Evolutionary conservation across 2,329 filamentous ascomycete species (phyloP).

Genomic region (Aspergillus thermomutatus): DNA sequence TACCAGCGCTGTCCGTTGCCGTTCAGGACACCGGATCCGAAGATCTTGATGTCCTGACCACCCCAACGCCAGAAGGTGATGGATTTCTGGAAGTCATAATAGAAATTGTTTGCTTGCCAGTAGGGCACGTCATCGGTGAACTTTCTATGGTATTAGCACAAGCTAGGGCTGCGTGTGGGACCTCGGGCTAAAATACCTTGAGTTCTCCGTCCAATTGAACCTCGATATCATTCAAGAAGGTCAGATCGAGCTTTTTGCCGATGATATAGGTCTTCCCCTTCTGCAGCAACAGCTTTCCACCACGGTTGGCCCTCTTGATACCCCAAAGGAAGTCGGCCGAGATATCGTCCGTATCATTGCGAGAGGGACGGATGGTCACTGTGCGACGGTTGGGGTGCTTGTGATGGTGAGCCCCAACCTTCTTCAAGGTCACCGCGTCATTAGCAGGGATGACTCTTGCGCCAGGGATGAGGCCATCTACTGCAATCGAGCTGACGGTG

Average conservation of each 20-base stretch:
- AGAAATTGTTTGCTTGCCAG: conserved; percentile 51
- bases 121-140: conserved; percentile 48
- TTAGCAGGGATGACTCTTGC: conserved; percentile 22
- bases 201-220: conserved; percentile 58
- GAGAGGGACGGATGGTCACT: conserved; percentile 53
- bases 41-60: conserved; percentile 59
- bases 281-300: conserved; percentile 54
- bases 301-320: conserved; percentile 54
- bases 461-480: conserved; percentile 19
- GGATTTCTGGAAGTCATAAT: conserved; percentile 51
- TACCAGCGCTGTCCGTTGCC: conserved; percentile 55
- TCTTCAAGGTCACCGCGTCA: conserved; percentile 16
- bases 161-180: not conserved
- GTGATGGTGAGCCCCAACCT: conserved; percentile 21
- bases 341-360: conserved; percentile 55
- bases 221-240: conserved; percentile 55
- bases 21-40: conserved; percentile 55
- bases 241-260: conserved; percentile 56
- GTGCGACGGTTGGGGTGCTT: conserved; percentile 39
- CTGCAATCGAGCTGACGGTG: conserved; percentile 7
- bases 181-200: conserved; percentile 27
- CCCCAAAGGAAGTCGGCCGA: conserved; percentile 54
- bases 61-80: conserved; percentile 65
- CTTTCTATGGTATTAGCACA: conserved; percentile 18
- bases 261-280: conserved; percentile 54